A percentile compares a stretch with the other conserved stretches of the same genome.
These are phyloP conservation scores for Aureobasidium uvarum DNA, from an alignment of 2,329 filamentous ascomycete genomes.

Conservation along the genomic window DNA sequence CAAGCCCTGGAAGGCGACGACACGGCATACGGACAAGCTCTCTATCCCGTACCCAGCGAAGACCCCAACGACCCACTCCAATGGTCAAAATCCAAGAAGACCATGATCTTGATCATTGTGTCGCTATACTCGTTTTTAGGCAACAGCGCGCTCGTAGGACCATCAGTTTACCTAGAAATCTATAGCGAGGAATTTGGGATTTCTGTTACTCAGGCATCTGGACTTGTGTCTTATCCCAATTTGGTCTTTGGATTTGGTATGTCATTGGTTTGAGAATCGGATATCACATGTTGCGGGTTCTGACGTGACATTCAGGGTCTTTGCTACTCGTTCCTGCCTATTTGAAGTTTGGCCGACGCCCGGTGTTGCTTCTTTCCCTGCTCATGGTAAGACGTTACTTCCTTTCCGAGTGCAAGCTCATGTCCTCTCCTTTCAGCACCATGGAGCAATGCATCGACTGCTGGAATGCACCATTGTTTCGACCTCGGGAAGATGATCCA, in stretches of 20 bases:
- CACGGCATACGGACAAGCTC: constrained; percentile 58
- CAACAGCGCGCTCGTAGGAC: constrained; percentile 57
- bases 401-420: too few relatives aligned
- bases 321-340: constrained; percentile 59
- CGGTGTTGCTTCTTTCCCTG: constrained; percentile 46
- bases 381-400: constrained; percentile 30
- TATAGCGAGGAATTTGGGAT: constrained; percentile 55
- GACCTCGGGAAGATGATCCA: too few relatives aligned
- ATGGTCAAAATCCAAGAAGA: constrained; percentile 58
- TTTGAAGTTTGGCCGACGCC: constrained; percentile 51
- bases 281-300: neutral
- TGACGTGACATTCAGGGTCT: constrained; percentile 40
- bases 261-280: neutral
- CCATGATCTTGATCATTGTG: constrained; percentile 55
- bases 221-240: constrained; percentile 60
- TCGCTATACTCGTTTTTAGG: constrained; percentile 59
- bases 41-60: constrained; percentile 60
- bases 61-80: constrained; percentile 62
- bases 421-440: too few relatives aligned
- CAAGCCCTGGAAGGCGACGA: constrained; percentile 57
- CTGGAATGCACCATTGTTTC: too few relatives aligned
- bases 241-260: constrained; percentile 58
- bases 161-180: constrained; percentile 58
- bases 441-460: too few relatives aligned
- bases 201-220: constrained; percentile 52